Evolutionary conservation across 1,284 basidiomycete genomes (phyloP).

Genomic region (Schizophyllum commune): DNA sequence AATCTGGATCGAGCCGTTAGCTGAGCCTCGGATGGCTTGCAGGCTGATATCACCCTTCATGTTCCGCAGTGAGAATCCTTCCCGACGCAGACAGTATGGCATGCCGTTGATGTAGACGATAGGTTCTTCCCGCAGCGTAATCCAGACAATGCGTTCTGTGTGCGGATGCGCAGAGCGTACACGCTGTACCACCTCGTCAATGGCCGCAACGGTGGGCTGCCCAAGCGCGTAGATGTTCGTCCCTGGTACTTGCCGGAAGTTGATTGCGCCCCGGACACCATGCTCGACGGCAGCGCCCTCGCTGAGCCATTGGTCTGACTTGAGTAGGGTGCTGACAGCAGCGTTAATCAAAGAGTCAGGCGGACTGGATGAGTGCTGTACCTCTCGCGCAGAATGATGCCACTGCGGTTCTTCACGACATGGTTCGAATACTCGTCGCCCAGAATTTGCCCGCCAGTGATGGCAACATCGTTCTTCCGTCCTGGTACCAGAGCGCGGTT

Average conservation of each 20-base stretch:
- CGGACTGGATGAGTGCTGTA: constrained; percentile 23
- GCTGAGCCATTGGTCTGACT: constrained; percentile 86
- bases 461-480: constrained; percentile 67
- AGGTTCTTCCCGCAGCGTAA: constrained; percentile 91
- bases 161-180: constrained; percentile 58
- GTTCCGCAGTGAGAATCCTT: constrained; percentile 76
- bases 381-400: constrained; percentile 88
- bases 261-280: constrained; percentile 85
- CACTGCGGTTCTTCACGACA: constrained; percentile 89
- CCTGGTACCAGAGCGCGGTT: constrained; percentile 50
- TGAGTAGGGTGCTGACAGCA: constrained; percentile 64
- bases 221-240: constrained; percentile 89
- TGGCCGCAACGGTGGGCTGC: constrained; percentile 89
- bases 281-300: constrained; percentile 59
- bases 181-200: constrained; percentile 75
- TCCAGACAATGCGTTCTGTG: constrained; percentile 74
- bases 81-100: constrained; percentile 72
- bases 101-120: constrained; percentile 91
- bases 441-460: constrained; percentile 78
- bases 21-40: neutral
- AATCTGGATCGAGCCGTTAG: constrained; percentile 44
- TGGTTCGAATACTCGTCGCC: constrained; percentile 94
- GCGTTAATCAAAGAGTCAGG: constrained; percentile 2
- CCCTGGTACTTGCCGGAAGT: constrained; percentile 82
- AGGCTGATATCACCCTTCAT: constrained; percentile 58